Evolutionary conservation across 2,329 filamentous ascomycete species (phyloP).

Genomic region (Didymella arachidicola): DNA sequence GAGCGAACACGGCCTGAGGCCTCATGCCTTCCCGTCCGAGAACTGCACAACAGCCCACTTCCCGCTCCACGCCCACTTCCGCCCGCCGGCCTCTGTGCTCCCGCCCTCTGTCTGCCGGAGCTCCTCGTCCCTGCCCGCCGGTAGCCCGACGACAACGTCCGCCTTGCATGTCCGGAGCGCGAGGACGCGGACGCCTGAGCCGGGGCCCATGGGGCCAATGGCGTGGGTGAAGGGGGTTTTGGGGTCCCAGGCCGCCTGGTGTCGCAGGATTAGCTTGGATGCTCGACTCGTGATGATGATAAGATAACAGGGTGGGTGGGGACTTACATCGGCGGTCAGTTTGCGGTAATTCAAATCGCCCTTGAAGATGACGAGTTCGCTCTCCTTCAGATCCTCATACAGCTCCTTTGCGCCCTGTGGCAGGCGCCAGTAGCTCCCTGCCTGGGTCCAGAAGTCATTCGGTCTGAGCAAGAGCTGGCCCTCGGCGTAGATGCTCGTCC

Average conservation of each 20-base stretch:
- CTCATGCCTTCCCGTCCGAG: constrained; percentile 68
- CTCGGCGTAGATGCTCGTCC: constrained; percentile 80
- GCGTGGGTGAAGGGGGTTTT: constrained; percentile 86
- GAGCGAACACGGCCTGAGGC: no score
- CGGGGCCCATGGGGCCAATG: constrained; percentile 82
- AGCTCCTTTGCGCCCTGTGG: constrained; percentile 73
- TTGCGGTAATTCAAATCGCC: constrained; percentile 97
- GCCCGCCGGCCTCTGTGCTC: constrained; percentile 71
- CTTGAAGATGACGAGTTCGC: constrained; percentile 94
- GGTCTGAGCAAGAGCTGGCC: constrained; percentile 84
- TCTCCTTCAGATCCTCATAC: constrained; percentile 78
- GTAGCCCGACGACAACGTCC: constrained; percentile 91
- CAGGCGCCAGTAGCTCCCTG: constrained; percentile 87
- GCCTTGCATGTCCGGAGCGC: constrained; percentile 95
- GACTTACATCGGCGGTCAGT: constrained; percentile 81
- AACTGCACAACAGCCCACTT: constrained; percentile 97
- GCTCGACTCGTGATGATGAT: no score
- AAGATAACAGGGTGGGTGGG: neutral
- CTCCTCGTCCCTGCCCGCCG: constrained; percentile 81
- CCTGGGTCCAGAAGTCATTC: constrained; percentile 90
- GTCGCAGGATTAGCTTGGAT: neutral
- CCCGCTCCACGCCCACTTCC: constrained; percentile 94
- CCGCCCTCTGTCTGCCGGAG: constrained; percentile 72
- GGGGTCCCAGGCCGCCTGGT: constrained; percentile 78
- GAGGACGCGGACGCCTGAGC: constrained; percentile 82